phyloP scores from a whole-genome alignment of 345 rosid genomes.

The Fremontodendron californicum region DNA sequence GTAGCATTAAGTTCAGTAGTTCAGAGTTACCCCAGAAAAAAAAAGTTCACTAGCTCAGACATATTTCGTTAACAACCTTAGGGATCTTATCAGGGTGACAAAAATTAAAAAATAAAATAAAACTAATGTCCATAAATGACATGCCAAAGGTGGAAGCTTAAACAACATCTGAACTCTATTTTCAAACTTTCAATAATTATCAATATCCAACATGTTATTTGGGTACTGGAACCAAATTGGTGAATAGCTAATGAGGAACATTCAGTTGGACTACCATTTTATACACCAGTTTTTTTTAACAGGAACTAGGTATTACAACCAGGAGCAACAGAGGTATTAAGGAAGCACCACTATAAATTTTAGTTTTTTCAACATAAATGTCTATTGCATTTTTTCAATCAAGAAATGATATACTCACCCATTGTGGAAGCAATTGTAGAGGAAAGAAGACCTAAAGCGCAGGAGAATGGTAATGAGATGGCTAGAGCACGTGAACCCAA shows the following conservation, averaged over 20 bases:
- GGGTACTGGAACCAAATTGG: background rate
- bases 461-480: constrained; percentile 11
- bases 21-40: background rate
- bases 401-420: constrained; percentile 3
- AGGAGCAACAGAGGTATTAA: background rate
- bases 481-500: constrained; percentile 11
- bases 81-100: background rate
- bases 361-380: background rate
- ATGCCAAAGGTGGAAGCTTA: background rate
- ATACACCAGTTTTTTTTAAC: background rate
- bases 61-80: background rate
- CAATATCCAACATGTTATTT: background rate
- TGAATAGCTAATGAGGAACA: background rate
- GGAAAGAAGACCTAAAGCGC: constrained; percentile 11
- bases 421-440: constrained; percentile 1
- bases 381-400: background rate
- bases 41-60: background rate
- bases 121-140: background rate
- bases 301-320: background rate
- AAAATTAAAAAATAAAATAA: too few relatives aligned
- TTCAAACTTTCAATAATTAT: background rate
- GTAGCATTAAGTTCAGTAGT: background rate
- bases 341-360: background rate
- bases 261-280: background rate
- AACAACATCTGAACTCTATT: background rate